Evolutionary conservation across 495 filamentous ascomycete genomes (phyloP).

Genomic region (Oleoguttula mirabilis): DNA sequence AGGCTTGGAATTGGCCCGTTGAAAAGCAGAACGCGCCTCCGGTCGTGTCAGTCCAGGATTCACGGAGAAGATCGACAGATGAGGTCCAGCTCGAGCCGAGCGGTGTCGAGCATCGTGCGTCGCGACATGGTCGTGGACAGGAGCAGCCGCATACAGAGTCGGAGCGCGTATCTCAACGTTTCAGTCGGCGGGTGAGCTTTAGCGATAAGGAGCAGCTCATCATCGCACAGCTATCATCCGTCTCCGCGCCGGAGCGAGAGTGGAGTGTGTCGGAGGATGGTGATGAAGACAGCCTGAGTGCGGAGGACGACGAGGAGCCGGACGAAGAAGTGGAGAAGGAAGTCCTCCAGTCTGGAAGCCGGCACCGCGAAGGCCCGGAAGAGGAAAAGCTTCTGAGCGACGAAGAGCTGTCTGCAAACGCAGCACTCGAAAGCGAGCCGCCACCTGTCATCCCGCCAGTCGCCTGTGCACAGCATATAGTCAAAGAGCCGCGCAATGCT

Average conservation of each 20-base stretch:
- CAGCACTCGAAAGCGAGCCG: too few relatives aligned
- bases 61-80: too few relatives aligned
- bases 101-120: too few relatives aligned
- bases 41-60: too few relatives aligned
- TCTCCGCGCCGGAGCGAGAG: slow-evolving; percentile 4
- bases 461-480: too few relatives aligned
- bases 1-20: background rate
- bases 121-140: too few relatives aligned
- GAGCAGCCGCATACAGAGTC: too few relatives aligned
- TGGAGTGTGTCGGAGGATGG: slow-evolving; percentile 6
- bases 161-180: background rate
- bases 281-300: slow-evolving; percentile 1
- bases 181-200: slow-evolving; percentile 2
- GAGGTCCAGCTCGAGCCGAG: too few relatives aligned
- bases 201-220: slow-evolving; percentile 2
- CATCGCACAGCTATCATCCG: slow-evolving; percentile 9
- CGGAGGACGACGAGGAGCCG: background rate
- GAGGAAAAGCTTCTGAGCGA: background rate
- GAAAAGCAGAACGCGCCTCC: background rate
- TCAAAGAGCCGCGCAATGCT: too few relatives aligned
- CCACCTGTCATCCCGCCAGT: too few relatives aligned
- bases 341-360: background rate
- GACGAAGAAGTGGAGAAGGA: background rate
- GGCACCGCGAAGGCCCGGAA: background rate
- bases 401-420: background rate